Base-by-base conservation (phyloP, 768 basidiomycete genomes). In the Phanerochaete carnosa region DNA sequence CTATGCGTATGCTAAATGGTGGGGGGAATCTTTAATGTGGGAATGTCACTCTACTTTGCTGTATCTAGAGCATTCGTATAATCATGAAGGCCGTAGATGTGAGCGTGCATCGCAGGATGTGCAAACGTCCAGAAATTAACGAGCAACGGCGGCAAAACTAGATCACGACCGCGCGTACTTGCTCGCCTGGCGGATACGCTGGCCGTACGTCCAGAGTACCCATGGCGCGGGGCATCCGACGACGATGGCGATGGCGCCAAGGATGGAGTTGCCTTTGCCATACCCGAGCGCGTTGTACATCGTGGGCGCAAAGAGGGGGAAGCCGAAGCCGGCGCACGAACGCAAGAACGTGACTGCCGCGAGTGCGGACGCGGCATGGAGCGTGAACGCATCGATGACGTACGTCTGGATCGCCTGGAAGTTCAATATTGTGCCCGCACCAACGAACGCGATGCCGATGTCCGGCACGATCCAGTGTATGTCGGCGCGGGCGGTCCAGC, bases 381-480 rank as follows among this genome's bases (percentile, higher is more conserved):
- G 71, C 0, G 86, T 82, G 68, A 88, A 90, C 0, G 82, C 72
- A 63, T 90, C 87, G 35, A 92, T 79, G 47, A 89, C 73, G 57
- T 90, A 92, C 1, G 83, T 83, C 65, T 88, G 85, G 15, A 86
- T 83, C 0, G 76, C 67, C 66, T 88, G 85, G 73, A 89, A 87
- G 61, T 74, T 75, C n/a, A 88, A 72, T 53, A 89, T 84, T 45
- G 83, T 70, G 0, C 86, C 87, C 0, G 75, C 79, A 13, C 85
- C 86, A 26, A 89, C 68, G 8, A 83, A 68, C 0, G 75, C 77
- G 45, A 85, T 82, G 1, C 87, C 87, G 32, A 90, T 78, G 65
- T 90, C 88, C 1, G 83, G 79, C 0, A 75, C 85, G 57, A 92
- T 84, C 92, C 91, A 94, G 61, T 83, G 83, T 0, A 85, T 68